phyloP scores from a whole-genome alignment of 495 filamentous ascomycete genomes.

The Massariosphaeria phaeospora region DNA sequence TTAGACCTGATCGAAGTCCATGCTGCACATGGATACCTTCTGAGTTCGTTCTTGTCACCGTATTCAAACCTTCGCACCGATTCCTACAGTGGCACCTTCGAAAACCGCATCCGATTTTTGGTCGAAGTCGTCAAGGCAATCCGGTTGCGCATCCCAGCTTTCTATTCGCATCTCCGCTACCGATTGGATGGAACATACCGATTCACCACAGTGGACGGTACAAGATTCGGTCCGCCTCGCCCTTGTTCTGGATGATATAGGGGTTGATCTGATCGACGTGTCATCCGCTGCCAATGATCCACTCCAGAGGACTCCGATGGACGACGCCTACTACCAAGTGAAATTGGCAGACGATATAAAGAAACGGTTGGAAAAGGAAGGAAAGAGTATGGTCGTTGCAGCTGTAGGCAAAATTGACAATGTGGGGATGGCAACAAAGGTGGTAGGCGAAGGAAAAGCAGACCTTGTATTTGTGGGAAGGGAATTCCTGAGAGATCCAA shows the following conservation, averaged over 20 bases:
- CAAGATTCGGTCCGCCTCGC: slow-evolving; percentile 53
- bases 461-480: slow-evolving; percentile 5
- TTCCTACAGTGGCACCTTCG: slow-evolving; percentile 42
- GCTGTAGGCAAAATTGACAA: slow-evolving; percentile 58
- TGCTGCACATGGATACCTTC: slow-evolving; percentile 47
- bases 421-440: slow-evolving; percentile 49
- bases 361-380: slow-evolving; percentile 55
- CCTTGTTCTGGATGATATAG: slow-evolving; percentile 46
- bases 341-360: slow-evolving; percentile 45
- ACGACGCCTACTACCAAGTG: slow-evolving; percentile 56
- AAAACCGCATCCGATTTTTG: slow-evolving; percentile 40
- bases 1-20: slow-evolving; percentile 55
- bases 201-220: slow-evolving; percentile 48
- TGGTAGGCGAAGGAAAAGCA: slow-evolving; percentile 1
- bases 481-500: slow-evolving; percentile 9
- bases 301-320: slow-evolving; percentile 53
- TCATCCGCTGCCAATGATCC: slow-evolving; percentile 55
- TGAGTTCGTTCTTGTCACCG: slow-evolving; percentile 38
- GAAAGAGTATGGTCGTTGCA: slow-evolving; percentile 46
- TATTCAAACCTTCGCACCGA: slow-evolving; percentile 41
- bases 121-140: slow-evolving; percentile 36
- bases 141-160: slow-evolving; percentile 26
- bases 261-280: slow-evolving; percentile 62
- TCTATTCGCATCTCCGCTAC: slow-evolving; percentile 39
- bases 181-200: slow-evolving; percentile 45